Evolutionary conservation across 1,284 basidiomycete genomes (phyloP), one percentile per base, ranked within the genome.

Genomic region (Anthracocystis setariae): DNA sequence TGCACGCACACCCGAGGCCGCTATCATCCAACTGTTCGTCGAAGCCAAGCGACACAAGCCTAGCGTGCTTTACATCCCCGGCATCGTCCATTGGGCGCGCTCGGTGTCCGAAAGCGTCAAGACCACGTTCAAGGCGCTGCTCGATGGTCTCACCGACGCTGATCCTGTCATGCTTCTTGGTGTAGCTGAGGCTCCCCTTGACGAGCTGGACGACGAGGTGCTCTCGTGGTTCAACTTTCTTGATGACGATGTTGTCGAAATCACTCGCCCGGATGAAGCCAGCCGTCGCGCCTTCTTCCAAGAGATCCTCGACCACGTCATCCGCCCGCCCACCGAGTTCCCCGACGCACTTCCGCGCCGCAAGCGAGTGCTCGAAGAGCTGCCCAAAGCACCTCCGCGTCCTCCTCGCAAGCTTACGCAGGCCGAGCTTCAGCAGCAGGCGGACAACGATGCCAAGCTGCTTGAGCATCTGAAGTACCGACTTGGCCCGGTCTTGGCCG

Each of bases 31-130:
- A 76, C 87, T 97, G n/a, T 98, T 98, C 77, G 88, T 94, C 18
- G 96, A 99, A 83, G 96, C 96, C 0, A 98, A 97, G 83, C 89
- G 96, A 27, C 93, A 97, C 82, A 94, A 97, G 77, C 96, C 96
- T 0, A 94, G 93, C 0, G 90, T 98, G 40, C 88, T 98, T 47
- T 98, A 94, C 84, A 93, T 98, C 45, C 96, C 95, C 0, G 92
- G 92, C 0, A 86, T 98, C 1, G 83, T 89, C 0, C 89, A 91
- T 8, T 98, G 95, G 94, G 91, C 91, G 52, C 85, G 89, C 1
- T 89, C 93, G 1, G 87, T 98, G 9, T 88, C 90, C 0, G 94
- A 98, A 67, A 90, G 90, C 0, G 88, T 93, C 1, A 88, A 92
- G 20, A 88, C 90, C 2, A 96, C 94, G 0, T 89, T 97, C 40